A percentile compares a stretch with the other conserved stretches of the same genome.
phyloP scores from a whole-genome alignment of 2,329 filamentous ascomycete genomes.

The Penicillium sp. region DNA sequence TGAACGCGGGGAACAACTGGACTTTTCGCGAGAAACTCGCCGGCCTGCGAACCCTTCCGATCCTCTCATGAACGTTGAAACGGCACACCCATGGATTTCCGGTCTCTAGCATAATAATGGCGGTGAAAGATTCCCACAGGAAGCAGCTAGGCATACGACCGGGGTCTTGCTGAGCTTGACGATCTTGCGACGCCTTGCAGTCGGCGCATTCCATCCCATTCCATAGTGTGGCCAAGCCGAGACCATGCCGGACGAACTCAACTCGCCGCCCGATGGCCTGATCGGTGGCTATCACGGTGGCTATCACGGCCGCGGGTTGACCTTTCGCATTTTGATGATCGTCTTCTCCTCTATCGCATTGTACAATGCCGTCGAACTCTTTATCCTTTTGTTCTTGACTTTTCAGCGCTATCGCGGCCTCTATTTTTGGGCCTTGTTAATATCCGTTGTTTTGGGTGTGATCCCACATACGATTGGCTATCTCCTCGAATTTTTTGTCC shows the following conservation, averaged over 20 bases:
- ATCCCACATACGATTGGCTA: slow-evolving; percentile 39
- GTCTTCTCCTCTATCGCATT: slow-evolving; percentile 39
- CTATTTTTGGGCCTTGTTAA: slow-evolving; percentile 41
- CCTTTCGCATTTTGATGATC: slow-evolving; percentile 28
- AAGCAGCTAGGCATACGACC: slow-evolving; percentile 8
- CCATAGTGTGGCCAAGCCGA: not conserved
- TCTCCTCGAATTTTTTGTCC: slow-evolving; percentile 36
- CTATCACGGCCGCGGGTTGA: slow-evolving; percentile 20
- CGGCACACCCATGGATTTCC: slow-evolving; percentile 9
- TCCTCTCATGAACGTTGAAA: not conserved
- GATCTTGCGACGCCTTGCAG: not conserved
- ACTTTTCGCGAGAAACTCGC: not conserved
- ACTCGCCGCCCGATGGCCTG: slow-evolving; percentile 26
- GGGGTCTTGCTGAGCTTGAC: slow-evolving; percentile 4
- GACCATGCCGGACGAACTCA: slow-evolving; percentile 14
- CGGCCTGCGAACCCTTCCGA: not conserved
- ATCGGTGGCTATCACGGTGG: slow-evolving; percentile 27
- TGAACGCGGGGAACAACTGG: not conserved
- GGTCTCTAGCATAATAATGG: slow-evolving; percentile 11
- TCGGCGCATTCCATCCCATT: slow-evolving; percentile 1
- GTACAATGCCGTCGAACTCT: slow-evolving; percentile 47
- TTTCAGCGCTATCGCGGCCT: slow-evolving; percentile 36
- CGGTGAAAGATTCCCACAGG: slow-evolving; percentile 6
- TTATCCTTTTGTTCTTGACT: slow-evolving; percentile 35
- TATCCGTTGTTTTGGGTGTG: slow-evolving; percentile 34